These are phyloP conservation scores for Taiozyma sp. DNA, from an alignment of 1,139 yeast species.

Conservation along the genomic window DNA sequence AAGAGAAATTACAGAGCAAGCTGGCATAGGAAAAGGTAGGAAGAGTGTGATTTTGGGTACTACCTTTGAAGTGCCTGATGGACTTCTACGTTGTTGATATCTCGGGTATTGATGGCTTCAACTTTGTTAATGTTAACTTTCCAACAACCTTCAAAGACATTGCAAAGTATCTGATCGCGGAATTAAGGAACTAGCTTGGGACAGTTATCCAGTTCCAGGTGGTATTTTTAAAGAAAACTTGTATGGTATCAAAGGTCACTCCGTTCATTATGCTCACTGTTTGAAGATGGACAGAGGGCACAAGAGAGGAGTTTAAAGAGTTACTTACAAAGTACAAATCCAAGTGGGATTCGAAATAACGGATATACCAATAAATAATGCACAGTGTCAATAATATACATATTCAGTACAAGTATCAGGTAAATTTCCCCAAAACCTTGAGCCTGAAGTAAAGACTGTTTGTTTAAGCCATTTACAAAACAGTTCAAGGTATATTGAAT, in stretches of 20 bases:
- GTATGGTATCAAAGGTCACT: constrained; percentile 18
- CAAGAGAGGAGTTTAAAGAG: constrained; percentile 33
- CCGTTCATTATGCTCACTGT: constrained; percentile 37
- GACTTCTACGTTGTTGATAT: constrained; percentile 30
- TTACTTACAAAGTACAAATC: background rate
- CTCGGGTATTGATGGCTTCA: constrained; percentile 34
- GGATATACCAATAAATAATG: too few species aligned
- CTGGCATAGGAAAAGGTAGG: constrained; percentile 8
- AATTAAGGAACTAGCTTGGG: constrained; percentile 28
- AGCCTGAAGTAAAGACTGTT: too few species aligned
- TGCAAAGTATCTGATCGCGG: constrained; percentile 31
- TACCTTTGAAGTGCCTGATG: constrained; percentile 20
- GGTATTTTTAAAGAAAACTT: constrained; percentile 26
- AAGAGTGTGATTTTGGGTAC: constrained; percentile 19
- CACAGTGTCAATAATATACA: too few species aligned
- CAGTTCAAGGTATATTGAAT: too few species aligned
- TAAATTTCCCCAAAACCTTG: too few species aligned
- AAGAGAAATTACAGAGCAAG: constrained; percentile 22
- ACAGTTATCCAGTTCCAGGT: constrained; percentile 29
- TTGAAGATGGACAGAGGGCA: constrained; percentile 36
- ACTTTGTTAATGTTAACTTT: constrained; percentile 28
- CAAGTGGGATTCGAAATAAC: background rate
- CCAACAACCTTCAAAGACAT: constrained; percentile 32
- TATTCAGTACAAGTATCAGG: too few species aligned
- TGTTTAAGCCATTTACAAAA: too few species aligned